Evolutionary conservation across 345 rosid species (phyloP), one percentile per base, ranked within the genome.

Genomic region (Rubroshorea leprosula): DNA sequence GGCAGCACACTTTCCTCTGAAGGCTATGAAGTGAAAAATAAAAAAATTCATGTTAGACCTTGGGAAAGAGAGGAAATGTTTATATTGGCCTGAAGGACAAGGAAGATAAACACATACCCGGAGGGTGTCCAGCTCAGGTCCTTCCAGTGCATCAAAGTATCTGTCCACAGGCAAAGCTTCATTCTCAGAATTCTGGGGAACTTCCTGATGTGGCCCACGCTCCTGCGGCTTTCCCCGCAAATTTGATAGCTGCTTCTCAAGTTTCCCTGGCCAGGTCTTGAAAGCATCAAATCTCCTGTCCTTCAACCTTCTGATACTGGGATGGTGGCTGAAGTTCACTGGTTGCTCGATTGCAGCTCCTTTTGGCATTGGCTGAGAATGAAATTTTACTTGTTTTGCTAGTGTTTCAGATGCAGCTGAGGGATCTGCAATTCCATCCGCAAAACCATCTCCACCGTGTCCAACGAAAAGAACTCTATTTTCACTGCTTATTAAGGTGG

Each of bases 201-300:
- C 45, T 9, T 17, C 38, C 10, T 73, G 69, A 18, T 67, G 74
- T 0, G 72, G 21, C 26, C 44, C 58, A 15, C 1, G 5, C 50
- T 65, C 77, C 2, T 25, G 69, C 1, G 87, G 81, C 76, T 57
- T 87, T 38, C 87, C 86, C 0, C 85, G 85, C 25, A 91, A 57
- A 63, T 68, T 74, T 0, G 95, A 61, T 21, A 88, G 45, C 74
- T 88, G 92, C 64, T 90, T 79, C 77, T 91, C 96, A 9, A 91
- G 78, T 67, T 64, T 86, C 55, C 92, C 95, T 0, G 98, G 88
- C 88, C 89, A 84, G 18, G 98, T 91, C 58, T 87, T 88, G 80
- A 91, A 88, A 5, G 95, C 72, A 71, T 91, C 90, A 65, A 51
- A 88, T 54, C 95, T 71, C 23, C 60, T 79, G 63, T 88, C 96